Base-by-base conservation (phyloP, 2,329 filamentous ascomycete species). In the Talaromyces sp. region DNA sequence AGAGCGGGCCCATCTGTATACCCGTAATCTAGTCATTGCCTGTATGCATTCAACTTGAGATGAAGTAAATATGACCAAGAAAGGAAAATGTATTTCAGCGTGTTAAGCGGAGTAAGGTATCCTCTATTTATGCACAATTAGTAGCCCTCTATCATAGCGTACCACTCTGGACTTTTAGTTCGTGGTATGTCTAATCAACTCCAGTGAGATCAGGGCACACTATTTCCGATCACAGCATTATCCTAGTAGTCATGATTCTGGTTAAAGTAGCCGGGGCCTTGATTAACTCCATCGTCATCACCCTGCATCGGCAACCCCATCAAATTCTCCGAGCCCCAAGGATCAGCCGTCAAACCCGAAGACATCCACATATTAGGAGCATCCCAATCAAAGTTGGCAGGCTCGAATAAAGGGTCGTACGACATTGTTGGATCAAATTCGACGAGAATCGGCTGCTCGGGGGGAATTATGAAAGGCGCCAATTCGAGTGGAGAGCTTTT, bases 381-480 rank as follows among this genome's bases (percentile, higher is more conserved):
- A 39, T 39, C 43, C 59, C 59, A 61, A 25, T 61, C 59, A 17
- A 61, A 39, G 2, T 22, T 37, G 3, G 22, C 41, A 8, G 41
- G 19, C 35, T 61, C 59, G 19, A 25, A 17, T 8, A 54, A 56
- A 13, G 37, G 6, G 13, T 35, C 61, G 15, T 39, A 37, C 2
- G 47, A 31, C 25, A 45, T 19, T 10, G 47, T 35, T 19, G 49
- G 37, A 45, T 62, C n/a, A 22, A 54, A 62, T 37, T 62, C 61
- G 11, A 62, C 22, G 25, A 54, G 61, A 56, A 49, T 62, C 15
- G 61, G 49, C 22, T 62, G 47, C 22, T 61, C 59, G 6, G 45
- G 43, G 45, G 61, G 61, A 35, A 62, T 62, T 17, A 62, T 62
- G 17, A 62, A 62, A 45, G 61, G 61, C 7, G 61, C 61, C 33